Percentiles rank a stretch among this genome's conserved stretches.
Evolutionary conservation across 768 basidiomycete genomes (phyloP).

Genomic region (Pisolithus microcarpus): DNA sequence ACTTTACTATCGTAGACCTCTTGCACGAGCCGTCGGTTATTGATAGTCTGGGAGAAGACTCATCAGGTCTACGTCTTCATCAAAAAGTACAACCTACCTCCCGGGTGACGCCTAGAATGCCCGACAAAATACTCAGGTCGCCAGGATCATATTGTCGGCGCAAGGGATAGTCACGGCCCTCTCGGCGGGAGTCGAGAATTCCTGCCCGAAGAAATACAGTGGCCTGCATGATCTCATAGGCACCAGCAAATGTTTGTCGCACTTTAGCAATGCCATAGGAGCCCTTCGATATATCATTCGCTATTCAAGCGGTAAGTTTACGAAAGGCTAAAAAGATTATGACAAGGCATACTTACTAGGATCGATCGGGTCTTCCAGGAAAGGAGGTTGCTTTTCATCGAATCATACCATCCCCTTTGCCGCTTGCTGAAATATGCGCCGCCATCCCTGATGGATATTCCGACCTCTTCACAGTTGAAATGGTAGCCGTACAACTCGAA

Average conservation of each 20-base stretch:
- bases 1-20: slow-evolving; percentile 56
- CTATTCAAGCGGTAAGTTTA: slow-evolving; percentile 32
- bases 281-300: slow-evolving; percentile 88
- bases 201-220: slow-evolving; percentile 61
- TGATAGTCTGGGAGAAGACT: slow-evolving; percentile 49
- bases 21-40: slow-evolving; percentile 60
- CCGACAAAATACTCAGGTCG: slow-evolving; percentile 72
- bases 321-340: not conserved
- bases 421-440: slow-evolving; percentile 86
- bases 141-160: slow-evolving; percentile 41
- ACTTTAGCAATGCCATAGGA: slow-evolving; percentile 82
- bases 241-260: slow-evolving; percentile 77
- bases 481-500: slow-evolving; percentile 90
- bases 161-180: slow-evolving; percentile 43
- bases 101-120: slow-evolving; percentile 75
- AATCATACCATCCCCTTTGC: slow-evolving; percentile 74
- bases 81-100: slow-evolving; percentile 45
- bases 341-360: slow-evolving; percentile 47
- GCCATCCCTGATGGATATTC: slow-evolving; percentile 81
- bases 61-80: slow-evolving; percentile 2
- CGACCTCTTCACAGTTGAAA: slow-evolving; percentile 88
- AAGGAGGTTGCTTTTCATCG: slow-evolving; percentile 48
- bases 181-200: slow-evolving; percentile 49
- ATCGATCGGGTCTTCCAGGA: slow-evolving; percentile 95
- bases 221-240: slow-evolving; percentile 68